A percentile compares a stretch with the other conserved stretches of the same genome.
Evolutionary conservation across 2,329 filamentous ascomycete species (phyloP).

Genomic region (Ceratocystis cacaofunesta): DNA sequence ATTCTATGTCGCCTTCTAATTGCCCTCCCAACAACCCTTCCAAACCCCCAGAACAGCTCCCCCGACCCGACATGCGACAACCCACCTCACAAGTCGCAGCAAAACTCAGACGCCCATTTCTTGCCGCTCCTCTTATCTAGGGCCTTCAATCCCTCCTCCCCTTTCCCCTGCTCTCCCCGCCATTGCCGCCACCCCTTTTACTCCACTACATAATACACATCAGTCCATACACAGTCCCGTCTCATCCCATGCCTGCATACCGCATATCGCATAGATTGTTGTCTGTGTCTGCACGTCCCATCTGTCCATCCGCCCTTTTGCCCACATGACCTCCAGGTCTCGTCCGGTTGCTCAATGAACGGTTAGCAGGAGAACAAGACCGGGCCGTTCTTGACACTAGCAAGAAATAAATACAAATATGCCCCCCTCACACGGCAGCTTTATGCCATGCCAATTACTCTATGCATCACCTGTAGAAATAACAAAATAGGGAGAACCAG

Average conservation of each 20-base stretch:
- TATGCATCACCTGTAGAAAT: background rate
- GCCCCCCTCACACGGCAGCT: no score
- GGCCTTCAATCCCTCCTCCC: background rate
- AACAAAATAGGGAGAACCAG: no score
- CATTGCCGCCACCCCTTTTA: background rate
- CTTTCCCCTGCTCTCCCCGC: background rate
- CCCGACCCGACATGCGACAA: background rate
- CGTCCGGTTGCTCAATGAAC: background rate
- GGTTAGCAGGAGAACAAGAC: background rate
- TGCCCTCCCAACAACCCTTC: no score
- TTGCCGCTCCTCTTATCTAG: background rate
- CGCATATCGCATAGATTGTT: background rate
- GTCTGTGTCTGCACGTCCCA: background rate
- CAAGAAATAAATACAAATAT: no score
- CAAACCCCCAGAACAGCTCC: background rate
- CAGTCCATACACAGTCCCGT: conserved; percentile 2
- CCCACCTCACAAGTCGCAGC: background rate
- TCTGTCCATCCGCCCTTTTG: background rate
- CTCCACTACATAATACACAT: background rate
- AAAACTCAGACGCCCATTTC: no score
- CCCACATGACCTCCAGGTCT: background rate
- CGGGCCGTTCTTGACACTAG: background rate
- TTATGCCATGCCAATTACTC: no score
- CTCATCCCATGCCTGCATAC: conserved; percentile 3
- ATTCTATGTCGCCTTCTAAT: no score